Evolutionary conservation across 2,329 filamentous ascomycete genomes (phyloP), one percentile per base, ranked within the genome.

Genomic region (Neopestalotiopsis sp.): DNA sequence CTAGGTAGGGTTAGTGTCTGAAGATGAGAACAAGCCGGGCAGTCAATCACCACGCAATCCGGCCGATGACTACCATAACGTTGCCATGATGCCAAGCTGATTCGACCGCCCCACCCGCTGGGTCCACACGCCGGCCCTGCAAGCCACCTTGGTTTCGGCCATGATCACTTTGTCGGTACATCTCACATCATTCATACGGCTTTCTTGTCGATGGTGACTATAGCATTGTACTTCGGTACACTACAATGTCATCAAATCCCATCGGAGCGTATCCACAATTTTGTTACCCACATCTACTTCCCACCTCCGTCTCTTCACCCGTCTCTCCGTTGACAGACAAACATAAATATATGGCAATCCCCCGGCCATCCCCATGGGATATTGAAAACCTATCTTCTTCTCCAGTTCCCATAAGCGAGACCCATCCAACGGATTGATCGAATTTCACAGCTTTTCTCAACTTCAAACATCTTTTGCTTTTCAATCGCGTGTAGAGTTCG

Each of bases 401-500:
- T 67, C 65, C 58, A 56, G 40, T 67, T 24, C 45, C 24, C 3
- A 62, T 34, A 57, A 30, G n/a, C 30, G 12, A 66, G 52, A 60
- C 32, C 20, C 57, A 60, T 28, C 40, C 24, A 28, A 28, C 24
- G 24, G 24, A 28, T 28, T 42, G 42, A n/a, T 28, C 30, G 30
- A 20, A 34, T 24, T 30, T 20, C 34, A 28, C 14, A 12, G 20
- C n/a, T 20, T 17, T 42, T 34, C 34, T 52, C 56, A 59, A 30
- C 56, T 14, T 12, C 30, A 34, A 42, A 20, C 17, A 14, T 45
- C 20, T n/a, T 34, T 60, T 73, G 74, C 70, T 60, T 75, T 77
- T 76, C 73, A 65, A 59, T 73, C 69, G 76, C 77, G 76, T 78
- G 77, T 78, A 64, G 77, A 79, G 77, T 78, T 78, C 76, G 75